phyloP scores from a whole-genome alignment of 2,329 filamentous ascomycete genomes.

The Thermomyces lanuginosus region DNA sequence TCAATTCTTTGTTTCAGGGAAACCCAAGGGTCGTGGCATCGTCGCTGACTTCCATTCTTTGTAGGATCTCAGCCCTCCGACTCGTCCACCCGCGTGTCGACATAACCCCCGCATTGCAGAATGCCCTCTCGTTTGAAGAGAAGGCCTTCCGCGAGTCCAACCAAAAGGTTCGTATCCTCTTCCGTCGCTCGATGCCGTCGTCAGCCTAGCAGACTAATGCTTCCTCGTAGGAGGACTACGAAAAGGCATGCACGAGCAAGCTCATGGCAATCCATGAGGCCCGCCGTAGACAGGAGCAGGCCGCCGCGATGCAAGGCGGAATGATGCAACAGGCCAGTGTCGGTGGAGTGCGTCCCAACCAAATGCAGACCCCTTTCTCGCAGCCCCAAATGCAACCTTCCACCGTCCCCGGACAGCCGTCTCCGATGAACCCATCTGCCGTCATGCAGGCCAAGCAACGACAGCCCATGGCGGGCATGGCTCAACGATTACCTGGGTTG shows the following conservation, averaged over 20 bases:
- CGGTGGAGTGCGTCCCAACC: conserved; percentile 21
- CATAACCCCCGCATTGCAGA: conserved; percentile 21
- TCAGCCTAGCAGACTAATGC: neutral
- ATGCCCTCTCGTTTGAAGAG: conserved; percentile 29
- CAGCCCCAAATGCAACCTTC: conserved; percentile 37
- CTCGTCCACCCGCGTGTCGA: conserved; percentile 29
- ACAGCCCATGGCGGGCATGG: conserved; percentile 12
- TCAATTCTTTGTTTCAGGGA: neutral
- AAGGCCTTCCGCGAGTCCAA: conserved; percentile 28
- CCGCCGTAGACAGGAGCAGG: conserved; percentile 23
- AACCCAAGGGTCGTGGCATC: neutral
- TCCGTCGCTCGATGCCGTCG: neutral
- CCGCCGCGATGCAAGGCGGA: conserved; percentile 23
- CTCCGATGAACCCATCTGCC: conserved; percentile 20
- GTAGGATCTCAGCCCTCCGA: conserved; percentile 30
- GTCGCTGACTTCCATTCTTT: conserved; percentile 5
- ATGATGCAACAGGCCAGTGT: conserved; percentile 23
- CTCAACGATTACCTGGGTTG: conserved; percentile 14
- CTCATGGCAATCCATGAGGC: conserved; percentile 30
- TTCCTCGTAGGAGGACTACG: conserved; percentile 23
- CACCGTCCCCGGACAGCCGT: conserved; percentile 27
- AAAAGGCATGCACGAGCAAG: conserved; percentile 29
- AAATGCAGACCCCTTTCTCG: conserved; percentile 30
- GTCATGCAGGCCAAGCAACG: conserved; percentile 16
- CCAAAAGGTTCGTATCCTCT: conserved; percentile 14